Evolutionary conservation across 192 early-diverging fungal genomes (phyloP).

Genomic region (Entomortierella parvispora): DNA sequence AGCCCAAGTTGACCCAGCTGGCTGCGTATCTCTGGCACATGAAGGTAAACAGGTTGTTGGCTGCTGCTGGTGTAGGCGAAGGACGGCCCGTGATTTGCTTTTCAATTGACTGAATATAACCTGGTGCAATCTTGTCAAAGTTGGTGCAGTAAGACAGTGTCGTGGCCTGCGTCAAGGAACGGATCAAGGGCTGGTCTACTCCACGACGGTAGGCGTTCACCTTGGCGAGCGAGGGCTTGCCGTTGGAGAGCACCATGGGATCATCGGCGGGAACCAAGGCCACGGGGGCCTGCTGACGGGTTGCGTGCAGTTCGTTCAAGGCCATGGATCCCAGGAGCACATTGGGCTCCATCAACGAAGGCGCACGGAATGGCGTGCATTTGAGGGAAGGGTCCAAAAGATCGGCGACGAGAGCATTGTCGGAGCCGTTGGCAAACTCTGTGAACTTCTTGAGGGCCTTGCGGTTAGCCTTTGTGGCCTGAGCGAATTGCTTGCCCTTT

Average conservation of each 20-base stretch:
- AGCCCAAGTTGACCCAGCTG: constrained; percentile 35
- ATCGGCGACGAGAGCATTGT: constrained; percentile 34
- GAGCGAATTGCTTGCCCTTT: constrained; percentile 13
- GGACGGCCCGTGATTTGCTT: not conserved
- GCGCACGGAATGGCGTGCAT: constrained; percentile 31
- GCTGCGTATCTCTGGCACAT: constrained; percentile 36
- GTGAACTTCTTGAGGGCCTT: constrained; percentile 10
- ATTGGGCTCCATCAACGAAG: constrained; percentile 26
- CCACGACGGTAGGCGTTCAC: constrained; percentile 29
- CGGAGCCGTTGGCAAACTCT: constrained; percentile 26
- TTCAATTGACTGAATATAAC: constrained; percentile 17
- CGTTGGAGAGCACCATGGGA: constrained; percentile 40
- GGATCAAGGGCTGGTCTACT: constrained; percentile 11
- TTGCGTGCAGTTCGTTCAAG: constrained; percentile 33
- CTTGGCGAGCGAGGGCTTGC: constrained; percentile 15
- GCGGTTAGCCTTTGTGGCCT: constrained; percentile 23
- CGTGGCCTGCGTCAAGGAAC: constrained; percentile 3
- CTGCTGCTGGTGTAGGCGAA: constrained; percentile 7
- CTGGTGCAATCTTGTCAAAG: constrained; percentile 21
- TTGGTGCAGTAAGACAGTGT: constrained; percentile 18
- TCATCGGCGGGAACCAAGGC: constrained; percentile 20
- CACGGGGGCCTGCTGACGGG: constrained; percentile 5
- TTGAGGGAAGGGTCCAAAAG: constrained; percentile 28
- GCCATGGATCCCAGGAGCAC: constrained; percentile 41
- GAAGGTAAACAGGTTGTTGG: constrained; percentile 28